A percentile compares a stretch with the other conserved stretches of the same genome.
Conservation (phyloP, 805 yeast genomes). For the Metschnikowia amazonensis region DNA sequence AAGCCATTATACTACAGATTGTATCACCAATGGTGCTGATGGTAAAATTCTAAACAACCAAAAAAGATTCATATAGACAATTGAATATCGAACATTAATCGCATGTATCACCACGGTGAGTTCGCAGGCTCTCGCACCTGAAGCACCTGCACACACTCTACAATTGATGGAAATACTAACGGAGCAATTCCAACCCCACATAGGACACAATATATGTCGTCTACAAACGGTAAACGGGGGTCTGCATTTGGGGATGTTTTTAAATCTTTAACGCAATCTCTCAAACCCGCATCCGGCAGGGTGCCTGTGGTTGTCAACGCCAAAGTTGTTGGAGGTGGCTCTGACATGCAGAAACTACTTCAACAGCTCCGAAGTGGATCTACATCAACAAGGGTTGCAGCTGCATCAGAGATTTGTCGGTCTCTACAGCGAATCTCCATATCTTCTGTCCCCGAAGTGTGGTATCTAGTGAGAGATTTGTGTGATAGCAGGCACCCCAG, state of each 20-base stretch:
- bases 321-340: constrained; percentile 43
- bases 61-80: not conserved
- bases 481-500: constrained; percentile 34
- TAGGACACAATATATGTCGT: not conserved
- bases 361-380: constrained; percentile 38
- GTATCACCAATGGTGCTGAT: constrained; percentile 35
- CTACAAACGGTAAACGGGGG: constrained; percentile 7
- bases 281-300: constrained; percentile 24
- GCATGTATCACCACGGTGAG: too few relatives aligned
- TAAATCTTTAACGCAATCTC: constrained; percentile 36
- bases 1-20: constrained; percentile 35
- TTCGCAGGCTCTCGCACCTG: not conserved
- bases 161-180: not conserved
- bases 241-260: constrained; percentile 41
- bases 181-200: not conserved
- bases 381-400: constrained; percentile 39
- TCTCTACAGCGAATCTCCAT: constrained; percentile 50
- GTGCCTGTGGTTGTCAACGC: constrained; percentile 34
- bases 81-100: not conserved
- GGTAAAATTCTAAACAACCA: not conserved
- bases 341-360: constrained; percentile 36
- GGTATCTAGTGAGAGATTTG: constrained; percentile 64
- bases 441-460: constrained; percentile 64
- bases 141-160: not conserved
- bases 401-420: constrained; percentile 49